Conservation (phyloP, 306 rosid species). For the Prunus fruticosa region DNA sequence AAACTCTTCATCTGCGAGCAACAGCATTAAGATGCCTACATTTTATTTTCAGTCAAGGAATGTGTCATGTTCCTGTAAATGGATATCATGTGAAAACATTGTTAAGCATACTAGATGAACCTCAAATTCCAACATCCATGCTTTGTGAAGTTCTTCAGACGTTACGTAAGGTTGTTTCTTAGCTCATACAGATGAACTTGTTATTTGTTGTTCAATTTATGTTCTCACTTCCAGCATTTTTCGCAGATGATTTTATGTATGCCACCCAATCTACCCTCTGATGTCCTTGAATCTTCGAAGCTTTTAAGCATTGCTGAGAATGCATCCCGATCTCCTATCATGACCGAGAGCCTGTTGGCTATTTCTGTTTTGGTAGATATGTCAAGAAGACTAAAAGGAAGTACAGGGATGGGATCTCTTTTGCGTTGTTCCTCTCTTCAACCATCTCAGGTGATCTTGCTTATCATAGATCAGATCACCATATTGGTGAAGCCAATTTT, state of each 20-base stretch:
- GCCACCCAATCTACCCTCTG: slow-evolving; percentile 21
- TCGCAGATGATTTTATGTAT: slow-evolving; percentile 42
- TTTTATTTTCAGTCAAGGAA: slow-evolving; percentile 45
- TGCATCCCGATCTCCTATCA: slow-evolving; percentile 27
- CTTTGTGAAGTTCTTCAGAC: slow-evolving; percentile 34
- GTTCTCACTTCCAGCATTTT: slow-evolving; percentile 15
- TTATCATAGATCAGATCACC: slow-evolving; percentile 47
- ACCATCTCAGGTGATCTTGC: slow-evolving; percentile 35
- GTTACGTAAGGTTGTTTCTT: slow-evolving; percentile 44
- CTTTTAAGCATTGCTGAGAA: slow-evolving; percentile 33
- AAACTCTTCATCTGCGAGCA: slow-evolving; percentile 37
- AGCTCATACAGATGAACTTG: background rate
- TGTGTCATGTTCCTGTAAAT: slow-evolving; percentile 23
- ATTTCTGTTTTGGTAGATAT: slow-evolving; percentile 40
- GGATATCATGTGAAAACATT: slow-evolving; percentile 20
- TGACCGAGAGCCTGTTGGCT: slow-evolving; percentile 29
- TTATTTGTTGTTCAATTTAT: slow-evolving; percentile 13
- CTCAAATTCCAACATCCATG: slow-evolving; percentile 32
- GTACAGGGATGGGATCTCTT: slow-evolving; percentile 19
- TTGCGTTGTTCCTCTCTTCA: slow-evolving; percentile 25
- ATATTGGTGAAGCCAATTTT: slow-evolving; percentile 28
- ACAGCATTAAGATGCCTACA: slow-evolving; percentile 57
- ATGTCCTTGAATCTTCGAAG: slow-evolving; percentile 28
- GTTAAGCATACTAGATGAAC: slow-evolving; percentile 33
- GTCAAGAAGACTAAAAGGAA: slow-evolving; percentile 24